Conservation (phyloP, 1,284 basidiomycete species). For the Malassezia arunalokei region DNA sequence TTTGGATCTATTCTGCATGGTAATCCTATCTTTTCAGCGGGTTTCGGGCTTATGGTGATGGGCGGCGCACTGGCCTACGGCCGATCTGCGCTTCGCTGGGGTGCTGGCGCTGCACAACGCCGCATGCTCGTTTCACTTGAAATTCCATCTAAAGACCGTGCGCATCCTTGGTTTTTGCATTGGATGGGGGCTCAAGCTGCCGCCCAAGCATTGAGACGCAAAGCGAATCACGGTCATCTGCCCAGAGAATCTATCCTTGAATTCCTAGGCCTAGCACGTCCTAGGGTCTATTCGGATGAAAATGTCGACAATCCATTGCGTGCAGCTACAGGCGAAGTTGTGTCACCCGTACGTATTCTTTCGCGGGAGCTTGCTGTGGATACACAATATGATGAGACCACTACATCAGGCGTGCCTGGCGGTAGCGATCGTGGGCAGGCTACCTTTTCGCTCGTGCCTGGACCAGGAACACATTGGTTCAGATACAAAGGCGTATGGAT, state of each 20-base stretch:
- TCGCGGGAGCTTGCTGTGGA: constrained; percentile 83
- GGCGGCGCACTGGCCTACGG: constrained; percentile 32
- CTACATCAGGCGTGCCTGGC: background rate
- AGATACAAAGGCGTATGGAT: constrained; percentile 84
- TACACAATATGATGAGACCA: constrained; percentile 50
- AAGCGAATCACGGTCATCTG: constrained; percentile 25
- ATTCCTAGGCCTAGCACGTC: constrained; percentile 25
- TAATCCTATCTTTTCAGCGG: constrained; percentile 42
- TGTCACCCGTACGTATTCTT: constrained; percentile 47
- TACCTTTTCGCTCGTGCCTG: constrained; percentile 82
- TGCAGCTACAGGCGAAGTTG: constrained; percentile 42
- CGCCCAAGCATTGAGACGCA: constrained; percentile 35
- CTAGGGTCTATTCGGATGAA: constrained; percentile 7
- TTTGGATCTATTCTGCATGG: constrained; percentile 14
- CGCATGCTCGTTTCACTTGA: constrained; percentile 88
- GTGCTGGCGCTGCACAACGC: constrained; percentile 65
- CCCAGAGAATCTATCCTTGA: constrained; percentile 29
- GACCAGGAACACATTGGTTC: constrained; percentile 88
- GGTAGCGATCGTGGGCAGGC: constrained; percentile 20
- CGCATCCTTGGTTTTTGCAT: constrained; percentile 91
- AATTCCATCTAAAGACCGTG: constrained; percentile 85
- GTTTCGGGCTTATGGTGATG: constrained; percentile 42
- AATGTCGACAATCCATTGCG: constrained; percentile 38
- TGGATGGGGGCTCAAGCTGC: constrained; percentile 68
- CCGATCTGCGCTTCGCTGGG: constrained; percentile 54